Evolutionary conservation across 352 stramenopile genomes (phyloP).

Genomic region (Halophytophthora polymorphica): DNA sequence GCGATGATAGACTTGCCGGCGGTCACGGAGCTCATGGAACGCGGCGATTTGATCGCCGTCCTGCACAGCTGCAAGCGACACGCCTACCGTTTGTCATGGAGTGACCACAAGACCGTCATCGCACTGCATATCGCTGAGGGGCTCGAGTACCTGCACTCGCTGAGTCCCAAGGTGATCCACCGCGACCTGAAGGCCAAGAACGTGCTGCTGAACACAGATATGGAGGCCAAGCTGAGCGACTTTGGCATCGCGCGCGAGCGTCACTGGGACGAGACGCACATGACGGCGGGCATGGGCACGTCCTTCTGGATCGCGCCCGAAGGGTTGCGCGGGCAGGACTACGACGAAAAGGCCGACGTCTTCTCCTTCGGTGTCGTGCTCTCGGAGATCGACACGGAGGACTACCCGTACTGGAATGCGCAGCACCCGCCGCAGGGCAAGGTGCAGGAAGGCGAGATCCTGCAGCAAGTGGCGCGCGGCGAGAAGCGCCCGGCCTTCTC

Average conservation of each 20-base stretch:
- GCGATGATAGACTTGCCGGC: slow-evolving; percentile 32
- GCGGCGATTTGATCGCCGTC: slow-evolving; percentile 45
- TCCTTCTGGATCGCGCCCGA: slow-evolving; percentile 39
- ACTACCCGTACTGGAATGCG: slow-evolving; percentile 35
- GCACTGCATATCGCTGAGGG: slow-evolving; percentile 43
- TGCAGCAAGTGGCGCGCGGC: slow-evolving; percentile 28
- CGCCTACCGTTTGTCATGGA: slow-evolving; percentile 24
- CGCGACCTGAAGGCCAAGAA: slow-evolving; percentile 44
- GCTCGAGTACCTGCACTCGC: slow-evolving; percentile 46
- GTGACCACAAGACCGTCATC: slow-evolving; percentile 37
- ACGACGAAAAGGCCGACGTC: slow-evolving; percentile 36
- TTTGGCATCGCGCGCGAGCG: slow-evolving; percentile 54
- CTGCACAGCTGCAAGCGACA: slow-evolving; percentile 21
- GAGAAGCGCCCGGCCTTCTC: slow-evolving; percentile 31
- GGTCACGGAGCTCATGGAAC: slow-evolving; percentile 55
- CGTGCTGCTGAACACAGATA: slow-evolving; percentile 39
- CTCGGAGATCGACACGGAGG: slow-evolving; percentile 40
- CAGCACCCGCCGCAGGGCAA: slow-evolving; percentile 13
- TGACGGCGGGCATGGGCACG: slow-evolving; percentile 34
- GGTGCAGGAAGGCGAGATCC: slow-evolving; percentile 29
- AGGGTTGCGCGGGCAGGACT: slow-evolving; percentile 26
- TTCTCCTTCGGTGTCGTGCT: slow-evolving; percentile 43
- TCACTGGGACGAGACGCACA: slow-evolving; percentile 17
- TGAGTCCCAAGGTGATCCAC: slow-evolving; percentile 39
- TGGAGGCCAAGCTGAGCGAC: slow-evolving; percentile 64